A percentile compares a stretch with the other conserved stretches of the same genome.
phyloP scores from a whole-genome alignment of 768 basidiomycete species.

The Trametes elegans region DNA sequence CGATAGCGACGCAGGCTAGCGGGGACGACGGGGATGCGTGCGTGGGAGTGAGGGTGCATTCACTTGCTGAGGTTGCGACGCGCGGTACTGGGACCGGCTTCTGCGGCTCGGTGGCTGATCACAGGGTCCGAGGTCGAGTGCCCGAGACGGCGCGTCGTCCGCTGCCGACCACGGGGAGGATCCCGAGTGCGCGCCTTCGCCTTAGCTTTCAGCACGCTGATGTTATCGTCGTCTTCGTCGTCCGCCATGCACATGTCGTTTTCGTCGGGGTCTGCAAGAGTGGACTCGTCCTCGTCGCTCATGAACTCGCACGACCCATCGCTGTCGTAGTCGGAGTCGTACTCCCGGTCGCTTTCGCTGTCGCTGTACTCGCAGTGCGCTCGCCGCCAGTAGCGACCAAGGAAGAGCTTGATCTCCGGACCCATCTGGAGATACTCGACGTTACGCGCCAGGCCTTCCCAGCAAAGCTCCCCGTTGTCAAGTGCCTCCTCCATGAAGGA shows the following conservation, averaged over 20 bases:
- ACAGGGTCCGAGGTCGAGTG: slow-evolving; percentile 30
- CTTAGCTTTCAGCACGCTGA: slow-evolving; percentile 17
- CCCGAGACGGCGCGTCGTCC: slow-evolving; percentile 27
- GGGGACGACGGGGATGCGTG: neutral
- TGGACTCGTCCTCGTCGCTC: slow-evolving; percentile 30
- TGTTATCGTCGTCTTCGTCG: slow-evolving; percentile 16
- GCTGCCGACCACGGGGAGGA: slow-evolving; percentile 26
- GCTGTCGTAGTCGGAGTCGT: slow-evolving; percentile 38
- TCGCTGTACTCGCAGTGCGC: slow-evolving; percentile 35
- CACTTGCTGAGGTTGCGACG: slow-evolving; percentile 21
- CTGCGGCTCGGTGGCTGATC: slow-evolving; percentile 18
- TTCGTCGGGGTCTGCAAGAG: slow-evolving; percentile 18
- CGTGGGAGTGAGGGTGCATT: neutral
- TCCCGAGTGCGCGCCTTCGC: slow-evolving; percentile 13
- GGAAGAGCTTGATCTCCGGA: slow-evolving; percentile 71
- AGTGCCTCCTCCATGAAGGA: slow-evolving; percentile 66
- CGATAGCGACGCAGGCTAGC: neutral
- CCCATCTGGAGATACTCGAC: slow-evolving; percentile 84
- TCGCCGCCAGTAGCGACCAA: slow-evolving; percentile 72
- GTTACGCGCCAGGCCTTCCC: slow-evolving; percentile 88
- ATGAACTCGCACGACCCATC: slow-evolving; percentile 33
- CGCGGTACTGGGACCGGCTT: slow-evolving; percentile 12
- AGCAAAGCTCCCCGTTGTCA: slow-evolving; percentile 60
- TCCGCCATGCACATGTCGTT: slow-evolving; percentile 20
- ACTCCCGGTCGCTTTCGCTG: slow-evolving; percentile 24